A percentile compares a stretch with the other conserved stretches of the same genome.
These are phyloP conservation scores for Gossypium sturtianum DNA, from an alignment of 345 rosid genomes.

Conservation along the genomic window DNA sequence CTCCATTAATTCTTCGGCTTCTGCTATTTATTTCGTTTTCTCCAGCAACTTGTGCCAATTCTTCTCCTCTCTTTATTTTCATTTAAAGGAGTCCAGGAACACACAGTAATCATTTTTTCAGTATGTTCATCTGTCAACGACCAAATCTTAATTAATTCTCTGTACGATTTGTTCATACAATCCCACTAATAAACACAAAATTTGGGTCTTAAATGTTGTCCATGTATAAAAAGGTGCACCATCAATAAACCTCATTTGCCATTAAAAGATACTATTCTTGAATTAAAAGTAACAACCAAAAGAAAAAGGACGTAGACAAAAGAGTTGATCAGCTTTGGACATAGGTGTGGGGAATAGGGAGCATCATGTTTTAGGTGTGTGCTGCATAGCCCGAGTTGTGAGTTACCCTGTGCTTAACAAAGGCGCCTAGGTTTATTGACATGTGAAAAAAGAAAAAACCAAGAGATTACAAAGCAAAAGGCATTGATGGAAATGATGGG, in stretches of 20 bases:
- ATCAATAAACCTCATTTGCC: too few relatives aligned
- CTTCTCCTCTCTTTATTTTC: too few relatives aligned
- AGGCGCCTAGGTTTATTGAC: slow-evolving; percentile 1
- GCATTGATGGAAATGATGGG: not conserved
- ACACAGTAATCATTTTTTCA: too few relatives aligned
- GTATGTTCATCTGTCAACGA: too few relatives aligned
- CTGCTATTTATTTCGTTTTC: too few relatives aligned
- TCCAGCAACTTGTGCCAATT: too few relatives aligned
- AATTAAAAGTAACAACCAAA: not conserved
- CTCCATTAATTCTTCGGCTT: too few relatives aligned
- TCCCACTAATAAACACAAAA: too few relatives aligned
- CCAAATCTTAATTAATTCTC: too few relatives aligned
- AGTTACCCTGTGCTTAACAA: not conserved
- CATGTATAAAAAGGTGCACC: too few relatives aligned
- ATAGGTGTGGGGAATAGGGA: not conserved
- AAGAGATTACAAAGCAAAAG: not conserved
- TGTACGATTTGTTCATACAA: too few relatives aligned
- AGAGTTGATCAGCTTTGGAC: not conserved
- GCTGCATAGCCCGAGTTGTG: not conserved
- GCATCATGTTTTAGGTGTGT: slow-evolving; percentile 4
- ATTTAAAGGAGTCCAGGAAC: too few relatives aligned
- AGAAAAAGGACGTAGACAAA: not conserved
- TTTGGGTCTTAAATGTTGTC: not conserved
- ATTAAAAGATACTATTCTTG: not conserved
- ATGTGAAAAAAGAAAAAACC: not conserved